Percentiles rank a stretch among this genome's conserved stretches.
Evolutionary conservation across 139 green algal genomes (phyloP).

Genomic region (Desmodesmus armatus): DNA sequence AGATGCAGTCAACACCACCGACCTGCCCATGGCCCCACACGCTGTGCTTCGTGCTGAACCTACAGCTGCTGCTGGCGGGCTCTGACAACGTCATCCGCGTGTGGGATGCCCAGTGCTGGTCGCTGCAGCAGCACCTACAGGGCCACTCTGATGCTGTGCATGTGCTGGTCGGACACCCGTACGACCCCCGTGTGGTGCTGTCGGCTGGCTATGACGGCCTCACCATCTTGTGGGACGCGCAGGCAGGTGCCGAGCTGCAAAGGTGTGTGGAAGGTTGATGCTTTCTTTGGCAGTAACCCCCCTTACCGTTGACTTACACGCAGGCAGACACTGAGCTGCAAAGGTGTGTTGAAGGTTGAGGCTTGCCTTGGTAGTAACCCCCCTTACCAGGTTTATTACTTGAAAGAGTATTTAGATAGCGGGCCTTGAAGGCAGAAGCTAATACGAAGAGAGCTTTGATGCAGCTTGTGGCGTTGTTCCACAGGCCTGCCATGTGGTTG

Average conservation of each 20-base stretch:
- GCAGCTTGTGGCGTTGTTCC: too few species aligned
- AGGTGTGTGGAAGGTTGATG: neutral
- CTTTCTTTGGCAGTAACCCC: neutral
- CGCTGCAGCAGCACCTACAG: conserved; percentile 55
- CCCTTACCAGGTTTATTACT: too few species aligned
- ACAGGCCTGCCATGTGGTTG: too few species aligned
- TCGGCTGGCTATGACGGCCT: conserved; percentile 81
- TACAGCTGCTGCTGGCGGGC: conserved; percentile 38
- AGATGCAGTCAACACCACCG: too few species aligned
- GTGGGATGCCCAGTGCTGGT: conserved; percentile 55
- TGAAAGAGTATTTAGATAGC: too few species aligned
- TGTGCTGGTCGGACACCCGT: conserved; percentile 79
- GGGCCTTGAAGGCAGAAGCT: too few species aligned
- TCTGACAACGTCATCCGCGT: conserved; percentile 63
- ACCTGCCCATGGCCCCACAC: too few species aligned
- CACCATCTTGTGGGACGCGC: conserved; percentile 76
- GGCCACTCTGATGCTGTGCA: conserved; percentile 67
- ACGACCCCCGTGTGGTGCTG: conserved; percentile 72
- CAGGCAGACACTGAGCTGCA: neutral
- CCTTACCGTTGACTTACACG: neutral
- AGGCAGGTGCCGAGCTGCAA: neutral
- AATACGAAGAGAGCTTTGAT: too few species aligned
- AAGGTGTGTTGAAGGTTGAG: neutral
- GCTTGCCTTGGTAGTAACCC: neutral
- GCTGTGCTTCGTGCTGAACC: too few species aligned